These are phyloP conservation scores for Nemania serpens DNA, from an alignment of 2,329 filamentous ascomycete species.

Conservation along the genomic window DNA sequence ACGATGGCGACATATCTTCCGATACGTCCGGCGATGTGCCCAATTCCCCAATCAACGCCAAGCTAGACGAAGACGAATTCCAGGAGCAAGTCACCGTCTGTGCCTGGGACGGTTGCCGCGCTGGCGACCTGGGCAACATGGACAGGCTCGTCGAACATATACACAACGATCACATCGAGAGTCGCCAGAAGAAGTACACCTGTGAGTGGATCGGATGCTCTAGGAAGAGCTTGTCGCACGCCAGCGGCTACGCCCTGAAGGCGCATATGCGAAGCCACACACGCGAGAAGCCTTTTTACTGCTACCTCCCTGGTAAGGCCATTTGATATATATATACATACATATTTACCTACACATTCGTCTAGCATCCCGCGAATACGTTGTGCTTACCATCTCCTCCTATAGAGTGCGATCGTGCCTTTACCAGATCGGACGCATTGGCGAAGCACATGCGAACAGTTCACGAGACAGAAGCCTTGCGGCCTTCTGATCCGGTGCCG, in stretches of 20 bases:
- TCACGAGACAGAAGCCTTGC: slow-evolving; percentile 91
- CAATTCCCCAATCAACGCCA: slow-evolving; percentile 68
- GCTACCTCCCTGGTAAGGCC: slow-evolving; percentile 80
- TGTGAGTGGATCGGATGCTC: slow-evolving; percentile 95
- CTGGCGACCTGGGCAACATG: slow-evolving; percentile 77
- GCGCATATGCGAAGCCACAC: slow-evolving; percentile 98
- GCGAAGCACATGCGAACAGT: slow-evolving; percentile 99
- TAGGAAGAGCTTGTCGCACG: slow-evolving; percentile 87
- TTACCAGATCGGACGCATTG: slow-evolving; percentile 92
- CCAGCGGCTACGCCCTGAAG: slow-evolving; percentile 92
- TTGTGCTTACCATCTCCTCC: slow-evolving; percentile 17
- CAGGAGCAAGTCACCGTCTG: slow-evolving; percentile 79
- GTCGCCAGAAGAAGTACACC: slow-evolving; percentile 93
- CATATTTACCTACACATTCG: too few relatives aligned
- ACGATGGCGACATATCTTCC: slow-evolving; percentile 76
- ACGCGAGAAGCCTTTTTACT: slow-evolving; percentile 97
- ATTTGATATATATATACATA: background rate
- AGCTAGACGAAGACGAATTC: slow-evolving; percentile 74
- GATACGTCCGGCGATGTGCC: slow-evolving; percentile 88
- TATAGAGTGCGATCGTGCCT: slow-evolving; percentile 93
- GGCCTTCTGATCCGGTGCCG: slow-evolving; percentile 76
- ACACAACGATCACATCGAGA: slow-evolving; percentile 92
- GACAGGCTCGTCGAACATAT: slow-evolving; percentile 81
- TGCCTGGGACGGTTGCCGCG: slow-evolving; percentile 76
- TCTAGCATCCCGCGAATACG: background rate